Percentiles rank a stretch among this genome's conserved stretches.
phyloP scores from a whole-genome alignment of 768 basidiomycete genomes.

The Agaricus subrufescens region DNA sequence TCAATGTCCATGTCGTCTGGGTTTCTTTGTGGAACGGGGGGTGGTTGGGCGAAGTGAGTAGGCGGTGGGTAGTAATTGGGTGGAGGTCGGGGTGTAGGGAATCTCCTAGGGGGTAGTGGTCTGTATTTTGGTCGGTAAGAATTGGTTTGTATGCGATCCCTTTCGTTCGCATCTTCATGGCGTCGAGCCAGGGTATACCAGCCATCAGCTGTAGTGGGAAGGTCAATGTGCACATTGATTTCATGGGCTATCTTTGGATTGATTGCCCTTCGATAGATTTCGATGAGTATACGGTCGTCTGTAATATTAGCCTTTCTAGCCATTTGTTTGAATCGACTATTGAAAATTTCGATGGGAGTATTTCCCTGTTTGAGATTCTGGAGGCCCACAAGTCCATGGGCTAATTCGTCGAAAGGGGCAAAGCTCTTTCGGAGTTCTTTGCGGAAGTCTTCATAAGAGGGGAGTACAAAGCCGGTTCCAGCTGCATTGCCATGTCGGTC shows the following conservation, averaged over 20 bases:
- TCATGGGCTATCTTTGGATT: neutral
- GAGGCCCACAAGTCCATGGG: neutral
- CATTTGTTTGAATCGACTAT: neutral
- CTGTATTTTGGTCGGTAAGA: neutral
- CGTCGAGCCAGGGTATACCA: neutral
- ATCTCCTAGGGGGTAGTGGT: neutral
- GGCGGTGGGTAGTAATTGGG: neutral
- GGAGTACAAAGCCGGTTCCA: neutral
- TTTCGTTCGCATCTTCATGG: neutral
- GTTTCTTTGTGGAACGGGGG: neutral
- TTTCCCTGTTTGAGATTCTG: neutral
- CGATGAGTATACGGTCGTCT: neutral
- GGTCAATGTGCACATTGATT: neutral
- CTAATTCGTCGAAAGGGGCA: neutral
- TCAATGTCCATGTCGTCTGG: neutral
- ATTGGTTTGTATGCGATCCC: neutral
- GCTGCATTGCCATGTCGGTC: neutral
- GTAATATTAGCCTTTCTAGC: neutral
- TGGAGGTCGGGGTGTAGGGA: neutral
- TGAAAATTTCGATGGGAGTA: neutral
- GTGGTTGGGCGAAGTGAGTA: neutral
- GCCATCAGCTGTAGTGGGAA: neutral
- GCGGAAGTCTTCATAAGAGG: neutral
- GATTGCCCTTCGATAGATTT: neutral
- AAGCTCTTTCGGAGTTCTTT: neutral